These are phyloP conservation scores for Ganoderma meredithae DNA, from an alignment of 1,284 basidiomycete genomes.

Conservation along the genomic window DNA sequence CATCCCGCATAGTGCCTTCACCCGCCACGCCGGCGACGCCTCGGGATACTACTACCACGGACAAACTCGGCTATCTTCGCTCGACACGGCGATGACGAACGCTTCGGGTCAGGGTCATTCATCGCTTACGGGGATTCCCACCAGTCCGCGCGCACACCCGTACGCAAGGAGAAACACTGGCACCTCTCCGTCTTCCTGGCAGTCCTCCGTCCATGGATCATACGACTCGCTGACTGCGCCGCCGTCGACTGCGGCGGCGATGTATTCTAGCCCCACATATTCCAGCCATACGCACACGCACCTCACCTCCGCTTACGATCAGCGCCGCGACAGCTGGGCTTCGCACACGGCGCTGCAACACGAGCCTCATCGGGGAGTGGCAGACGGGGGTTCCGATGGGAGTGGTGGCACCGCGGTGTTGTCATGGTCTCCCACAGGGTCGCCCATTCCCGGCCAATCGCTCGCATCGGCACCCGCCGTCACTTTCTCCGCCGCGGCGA, in stretches of 20 bases:
- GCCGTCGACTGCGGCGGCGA: conserved; percentile 24
- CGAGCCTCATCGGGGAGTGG: conserved; percentile 28
- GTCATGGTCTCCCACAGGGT: conserved; percentile 36
- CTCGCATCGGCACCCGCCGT: conserved; percentile 39
- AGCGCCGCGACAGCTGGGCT: conserved; percentile 35
- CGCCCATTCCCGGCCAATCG: conserved; percentile 32
- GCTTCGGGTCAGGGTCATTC: conserved; percentile 24
- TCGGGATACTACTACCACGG: conserved; percentile 32
- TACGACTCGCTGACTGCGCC: conserved; percentile 29
- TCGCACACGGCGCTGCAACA: conserved; percentile 31
- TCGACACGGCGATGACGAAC: conserved; percentile 28
- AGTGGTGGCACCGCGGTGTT: conserved; percentile 27
- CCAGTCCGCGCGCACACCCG: conserved; percentile 27
- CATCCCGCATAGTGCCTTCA: conserved; percentile 33
- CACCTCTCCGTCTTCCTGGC: conserved; percentile 33
- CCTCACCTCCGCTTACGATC: conserved; percentile 30
- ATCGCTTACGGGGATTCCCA: conserved; percentile 25
- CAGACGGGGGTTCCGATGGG: conserved; percentile 30
- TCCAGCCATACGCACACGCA: conserved; percentile 25
- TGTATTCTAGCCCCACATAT: conserved; percentile 31
- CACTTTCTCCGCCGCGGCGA: conserved; percentile 33
- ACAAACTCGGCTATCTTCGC: conserved; percentile 28
- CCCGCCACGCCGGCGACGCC: conserved; percentile 33
- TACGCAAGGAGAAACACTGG: conserved; percentile 26
- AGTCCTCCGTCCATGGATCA: conserved; percentile 22